phyloP scores from a whole-genome alignment of 164 flowering plant species.

The Vitis labrusca region DNA sequence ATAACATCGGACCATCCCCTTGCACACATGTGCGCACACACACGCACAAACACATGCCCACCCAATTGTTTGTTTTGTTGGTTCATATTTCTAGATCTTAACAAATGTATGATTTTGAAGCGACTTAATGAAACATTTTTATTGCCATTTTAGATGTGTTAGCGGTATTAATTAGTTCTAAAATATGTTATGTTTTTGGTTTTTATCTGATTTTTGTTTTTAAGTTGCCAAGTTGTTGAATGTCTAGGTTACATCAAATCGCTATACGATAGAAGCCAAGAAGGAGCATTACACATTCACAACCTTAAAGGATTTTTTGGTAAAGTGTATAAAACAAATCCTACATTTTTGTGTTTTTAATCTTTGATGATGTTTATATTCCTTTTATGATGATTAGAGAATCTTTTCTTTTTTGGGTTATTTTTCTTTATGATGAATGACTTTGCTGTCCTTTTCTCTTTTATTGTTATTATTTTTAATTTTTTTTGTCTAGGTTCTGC shows the following conservation, averaged over 20 bases:
- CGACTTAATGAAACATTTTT: too few species aligned
- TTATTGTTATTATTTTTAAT: constrained; percentile 1
- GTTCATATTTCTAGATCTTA: neutral
- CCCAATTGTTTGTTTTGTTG: neutral
- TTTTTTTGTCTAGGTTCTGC: constrained; percentile 61
- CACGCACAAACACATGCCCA: neutral
- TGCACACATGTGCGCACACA: neutral
- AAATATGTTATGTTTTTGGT: neutral
- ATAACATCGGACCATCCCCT: neutral
- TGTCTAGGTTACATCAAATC: constrained; percentile 81
- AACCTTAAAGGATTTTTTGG: constrained; percentile 72
- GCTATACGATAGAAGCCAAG: constrained; percentile 68
- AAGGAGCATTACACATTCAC: constrained; percentile 89
- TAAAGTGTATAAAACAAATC: constrained; percentile 22
- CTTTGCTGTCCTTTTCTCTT: neutral
- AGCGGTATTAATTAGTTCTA: too few species aligned
- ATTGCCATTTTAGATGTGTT: too few species aligned
- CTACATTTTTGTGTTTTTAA: neutral
- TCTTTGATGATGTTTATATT: neutral
- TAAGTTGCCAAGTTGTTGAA: neutral
- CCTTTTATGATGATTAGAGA: neutral
- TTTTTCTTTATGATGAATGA: neutral
- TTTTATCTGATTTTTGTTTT: neutral
- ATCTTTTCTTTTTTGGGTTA: too few species aligned
- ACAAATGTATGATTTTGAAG: neutral